A percentile compares a stretch with the other conserved stretches of the same genome.
Conservation (phyloP, 164 flowering plant species). For the Tetracentron sinense region DNA sequence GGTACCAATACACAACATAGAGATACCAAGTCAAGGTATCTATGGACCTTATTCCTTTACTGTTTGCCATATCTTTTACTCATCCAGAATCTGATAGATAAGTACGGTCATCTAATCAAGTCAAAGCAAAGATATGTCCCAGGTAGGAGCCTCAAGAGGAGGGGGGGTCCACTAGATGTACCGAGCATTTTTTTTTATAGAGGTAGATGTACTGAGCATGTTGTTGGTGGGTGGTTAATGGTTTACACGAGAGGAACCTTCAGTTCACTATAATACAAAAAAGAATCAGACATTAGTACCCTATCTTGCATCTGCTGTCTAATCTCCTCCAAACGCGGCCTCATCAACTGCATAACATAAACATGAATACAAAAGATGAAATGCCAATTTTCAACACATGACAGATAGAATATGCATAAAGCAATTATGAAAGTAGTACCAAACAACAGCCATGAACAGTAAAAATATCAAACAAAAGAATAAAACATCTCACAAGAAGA, state of each 20-base stretch:
- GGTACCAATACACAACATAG: no score
- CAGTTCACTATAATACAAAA: neutral
- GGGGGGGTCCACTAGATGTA: neutral
- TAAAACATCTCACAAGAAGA: neutral
- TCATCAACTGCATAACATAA: conserved; percentile 52
- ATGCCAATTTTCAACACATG: neutral
- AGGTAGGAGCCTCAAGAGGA: neutral
- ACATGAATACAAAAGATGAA: conserved; percentile 6
- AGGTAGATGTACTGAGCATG: no score
- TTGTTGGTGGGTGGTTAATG: conserved; percentile 2
- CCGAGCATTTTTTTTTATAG: no score
- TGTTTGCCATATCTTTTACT: no score
- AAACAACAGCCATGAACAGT: neutral
- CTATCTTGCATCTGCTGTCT: conserved; percentile 40
- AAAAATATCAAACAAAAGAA: no score
- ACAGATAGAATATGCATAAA: neutral
- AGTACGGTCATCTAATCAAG: neutral
- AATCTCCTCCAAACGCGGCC: conserved; percentile 71
- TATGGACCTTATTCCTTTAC: no score
- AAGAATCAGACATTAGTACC: conserved; percentile 35
- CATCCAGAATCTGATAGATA: no score
- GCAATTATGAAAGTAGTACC: neutral
- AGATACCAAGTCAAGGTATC: no score
- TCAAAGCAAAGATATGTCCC: neutral
- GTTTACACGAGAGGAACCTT: neutral